Conservation (phyloP, 495 filamentous ascomycete genomes). For the Penicillium roqueforti region DNA sequence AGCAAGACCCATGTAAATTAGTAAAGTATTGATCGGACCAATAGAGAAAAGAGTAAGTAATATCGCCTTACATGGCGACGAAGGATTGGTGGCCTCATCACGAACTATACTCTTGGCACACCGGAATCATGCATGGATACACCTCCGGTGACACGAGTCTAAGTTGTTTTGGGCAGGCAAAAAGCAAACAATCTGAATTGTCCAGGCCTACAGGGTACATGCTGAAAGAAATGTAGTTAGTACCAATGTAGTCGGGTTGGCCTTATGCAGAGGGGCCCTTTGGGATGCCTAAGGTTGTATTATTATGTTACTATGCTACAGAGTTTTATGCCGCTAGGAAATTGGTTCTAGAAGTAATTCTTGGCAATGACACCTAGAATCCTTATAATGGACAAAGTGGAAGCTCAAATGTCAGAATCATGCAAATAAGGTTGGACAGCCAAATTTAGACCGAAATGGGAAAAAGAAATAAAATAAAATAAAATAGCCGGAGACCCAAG, state of each 20-base stretch:
- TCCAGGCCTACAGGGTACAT: background rate
- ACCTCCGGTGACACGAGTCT: background rate
- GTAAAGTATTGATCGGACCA: background rate
- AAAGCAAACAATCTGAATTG: background rate
- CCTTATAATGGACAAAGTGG: background rate
- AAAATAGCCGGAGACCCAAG: conserved; percentile 3
- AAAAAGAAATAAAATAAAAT: background rate
- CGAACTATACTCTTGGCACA: conserved; percentile 1
- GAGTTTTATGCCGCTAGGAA: background rate
- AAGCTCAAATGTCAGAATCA: background rate
- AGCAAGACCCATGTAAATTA: background rate
- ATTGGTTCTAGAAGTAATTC: background rate
- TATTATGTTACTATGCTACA: background rate
- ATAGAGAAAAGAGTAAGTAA: background rate
- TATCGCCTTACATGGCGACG: background rate
- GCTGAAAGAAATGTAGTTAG: background rate
- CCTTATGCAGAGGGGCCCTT: background rate
- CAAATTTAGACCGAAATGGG: background rate
- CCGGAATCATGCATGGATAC: background rate
- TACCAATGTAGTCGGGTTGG: background rate
- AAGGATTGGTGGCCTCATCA: conserved; percentile 5
- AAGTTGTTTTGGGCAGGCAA: background rate
- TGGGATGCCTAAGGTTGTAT: background rate
- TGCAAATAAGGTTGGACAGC: background rate
- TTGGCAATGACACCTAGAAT: no score